A percentile compares a stretch with the other conserved stretches of the same genome.
Evolutionary conservation across 75 land plant species (phyloP).

Genomic region (Selaginella moellendorffii): DNA sequence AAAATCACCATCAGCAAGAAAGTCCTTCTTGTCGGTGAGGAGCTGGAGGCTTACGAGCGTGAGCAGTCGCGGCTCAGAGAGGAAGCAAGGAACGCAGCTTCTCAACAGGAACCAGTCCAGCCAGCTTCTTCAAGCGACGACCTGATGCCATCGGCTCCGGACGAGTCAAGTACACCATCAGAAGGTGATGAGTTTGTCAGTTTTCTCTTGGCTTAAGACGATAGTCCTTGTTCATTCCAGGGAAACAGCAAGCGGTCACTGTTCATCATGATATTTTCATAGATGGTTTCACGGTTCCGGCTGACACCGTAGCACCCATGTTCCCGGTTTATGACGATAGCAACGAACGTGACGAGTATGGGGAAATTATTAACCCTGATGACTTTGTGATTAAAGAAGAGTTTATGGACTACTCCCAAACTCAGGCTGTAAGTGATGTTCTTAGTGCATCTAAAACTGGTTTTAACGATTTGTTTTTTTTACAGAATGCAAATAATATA

Average conservation of each 20-base stretch:
- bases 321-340: slow-evolving; percentile 69
- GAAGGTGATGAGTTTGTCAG: neutral
- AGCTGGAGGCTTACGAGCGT: slow-evolving; percentile 77
- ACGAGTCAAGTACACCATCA: neutral
- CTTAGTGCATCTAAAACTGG: neutral
- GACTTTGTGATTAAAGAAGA: slow-evolving; percentile 72
- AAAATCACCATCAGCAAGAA: slow-evolving; percentile 76
- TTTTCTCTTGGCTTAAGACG: too few species aligned
- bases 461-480: neutral
- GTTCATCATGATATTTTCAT: slow-evolving; percentile 45
- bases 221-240: too few species aligned
- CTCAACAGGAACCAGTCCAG: neutral
- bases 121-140: neutral
- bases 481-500: neutral
- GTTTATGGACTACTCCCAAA: slow-evolving; percentile 28
- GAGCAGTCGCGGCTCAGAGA: slow-evolving; percentile 45
- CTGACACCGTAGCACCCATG: slow-evolving; percentile 73
- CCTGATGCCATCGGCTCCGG: neutral
- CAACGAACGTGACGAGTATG: slow-evolving; percentile 76
- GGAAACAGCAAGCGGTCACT: slow-evolving; percentile 4
- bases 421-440: slow-evolving; percentile 35
- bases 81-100: slow-evolving; percentile 52
- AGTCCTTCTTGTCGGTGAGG: slow-evolving; percentile 76
- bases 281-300: slow-evolving; percentile 74
- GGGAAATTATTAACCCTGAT: slow-evolving; percentile 89